Evolutionary conservation across 2,329 filamentous ascomycete species (phyloP).

Genomic region (Cercospora zeina): DNA sequence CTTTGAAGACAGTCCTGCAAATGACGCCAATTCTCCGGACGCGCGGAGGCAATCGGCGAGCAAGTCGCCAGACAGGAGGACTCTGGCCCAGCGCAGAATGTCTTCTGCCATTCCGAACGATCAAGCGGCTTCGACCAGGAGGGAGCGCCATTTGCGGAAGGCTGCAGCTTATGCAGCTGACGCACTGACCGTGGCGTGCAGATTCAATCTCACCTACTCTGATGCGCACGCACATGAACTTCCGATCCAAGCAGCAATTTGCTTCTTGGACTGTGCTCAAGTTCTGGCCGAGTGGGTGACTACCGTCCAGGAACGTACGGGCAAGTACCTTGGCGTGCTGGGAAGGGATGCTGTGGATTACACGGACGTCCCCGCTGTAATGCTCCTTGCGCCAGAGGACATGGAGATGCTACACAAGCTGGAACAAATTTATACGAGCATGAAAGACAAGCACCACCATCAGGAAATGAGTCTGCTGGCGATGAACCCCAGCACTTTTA

Average conservation of each 20-base stretch:
- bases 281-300: slow-evolving; percentile 93
- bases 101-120: slow-evolving; percentile 28
- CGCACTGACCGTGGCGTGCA: slow-evolving; percentile 84
- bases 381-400: slow-evolving; percentile 91
- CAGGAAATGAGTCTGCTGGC: slow-evolving; percentile 55
- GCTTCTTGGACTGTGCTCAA: slow-evolving; percentile 89
- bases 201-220: slow-evolving; percentile 78
- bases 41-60: slow-evolving; percentile 11
- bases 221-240: slow-evolving; percentile 82
- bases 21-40: slow-evolving; percentile 13
- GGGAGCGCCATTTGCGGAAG: slow-evolving; percentile 84
- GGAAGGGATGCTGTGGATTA: slow-evolving; percentile 80
- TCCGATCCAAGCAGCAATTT: slow-evolving; percentile 86
- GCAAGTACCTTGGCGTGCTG: slow-evolving; percentile 80
- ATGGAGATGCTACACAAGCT: slow-evolving; percentile 81
- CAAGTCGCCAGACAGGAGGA: slow-evolving; percentile 20
- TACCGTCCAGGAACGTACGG: slow-evolving; percentile 91
- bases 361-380: slow-evolving; percentile 76
- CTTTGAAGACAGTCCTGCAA: slow-evolving; percentile 36
- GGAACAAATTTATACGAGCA: slow-evolving; percentile 71
- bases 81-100: slow-evolving; percentile 37
- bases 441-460: slow-evolving; percentile 70
- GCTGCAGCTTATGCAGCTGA: slow-evolving; percentile 96
- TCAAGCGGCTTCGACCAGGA: slow-evolving; percentile 57
- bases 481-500: slow-evolving; percentile 47